Evolutionary conservation across 768 basidiomycete genomes (phyloP), one percentile per base, ranked within the genome.

Genomic region (Galerina sulciceps): DNA sequence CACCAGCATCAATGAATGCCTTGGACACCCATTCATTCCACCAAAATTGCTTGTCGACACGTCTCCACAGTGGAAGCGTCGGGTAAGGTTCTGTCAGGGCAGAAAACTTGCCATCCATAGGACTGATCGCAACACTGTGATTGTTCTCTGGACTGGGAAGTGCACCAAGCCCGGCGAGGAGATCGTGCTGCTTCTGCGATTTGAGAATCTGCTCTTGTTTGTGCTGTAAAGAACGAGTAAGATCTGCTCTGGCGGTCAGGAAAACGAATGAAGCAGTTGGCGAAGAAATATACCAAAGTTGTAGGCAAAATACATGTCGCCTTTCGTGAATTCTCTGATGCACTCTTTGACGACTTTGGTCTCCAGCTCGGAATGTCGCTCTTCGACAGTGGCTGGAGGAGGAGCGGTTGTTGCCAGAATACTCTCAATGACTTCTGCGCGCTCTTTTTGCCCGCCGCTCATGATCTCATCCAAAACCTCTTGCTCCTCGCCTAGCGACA

Each of bases 11-110:
- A 38, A 94, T 78, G 63, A 99, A 90, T 2, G 92, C 88, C 63
- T 89, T 89, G 23, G 85, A 81, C 57, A 99, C 81, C 81, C 86
- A 87, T 66, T 94, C 92, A 67, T 99, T 99, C 94, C 95, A 99
- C 91, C 95, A 99, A 71, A 93, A 99, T 42, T 91, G 88, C 46
- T 83, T 82, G 65, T 98, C 93, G 0, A 94, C 92, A 11, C 94
- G 80, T 23, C 94, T 83, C 95, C 96, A 98, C 3, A 98, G 80
- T 0, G 97, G 96, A 13, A 96, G 80, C 0, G 85, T 86, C 0
- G 89, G 77, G 59, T 85, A 81, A 0, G 94, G 93, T 70, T 97
- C 95, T 11, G 81, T 78, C 20, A 91, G 72, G 8, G 81, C 75
- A 46, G 87, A 81, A 13, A 81, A 73, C 34, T 79, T 79, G 38